These are phyloP conservation scores for Afroboletus lepidellus DNA, from an alignment of 1,284 basidiomycete genomes.

Conservation along the genomic window DNA sequence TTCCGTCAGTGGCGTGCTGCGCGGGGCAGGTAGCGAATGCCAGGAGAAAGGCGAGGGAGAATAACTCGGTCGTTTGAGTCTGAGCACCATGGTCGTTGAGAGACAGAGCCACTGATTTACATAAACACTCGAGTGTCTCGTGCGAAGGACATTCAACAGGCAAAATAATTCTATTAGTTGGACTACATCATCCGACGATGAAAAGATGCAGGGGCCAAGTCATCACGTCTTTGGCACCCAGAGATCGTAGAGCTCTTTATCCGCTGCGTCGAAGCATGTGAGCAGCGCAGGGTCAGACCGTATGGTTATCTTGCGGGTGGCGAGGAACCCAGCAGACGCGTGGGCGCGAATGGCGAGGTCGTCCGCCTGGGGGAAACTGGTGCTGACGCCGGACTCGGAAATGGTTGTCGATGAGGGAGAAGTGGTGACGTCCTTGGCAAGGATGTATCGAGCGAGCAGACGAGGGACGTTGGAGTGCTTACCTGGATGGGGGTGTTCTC, in stretches of 20 bases:
- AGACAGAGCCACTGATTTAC: not conserved
- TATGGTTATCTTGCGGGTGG: constrained; percentile 45
- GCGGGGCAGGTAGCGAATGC: constrained; percentile 44
- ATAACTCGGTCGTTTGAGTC: constrained; percentile 50
- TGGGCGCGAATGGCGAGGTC: constrained; percentile 23
- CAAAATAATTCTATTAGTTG: not conserved
- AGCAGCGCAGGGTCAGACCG: constrained; percentile 62
- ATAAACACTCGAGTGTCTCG: not conserved
- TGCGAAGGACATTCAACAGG: too few relatives aligned
- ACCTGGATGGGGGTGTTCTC: constrained; percentile 17
- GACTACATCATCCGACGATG: not conserved
- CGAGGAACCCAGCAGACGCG: constrained; percentile 27
- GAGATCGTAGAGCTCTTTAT: constrained; percentile 70
- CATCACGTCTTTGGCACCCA: constrained; percentile 56
- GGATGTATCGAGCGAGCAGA: not conserved
- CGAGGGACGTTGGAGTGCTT: not conserved
- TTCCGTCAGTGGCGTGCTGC: constrained; percentile 24
- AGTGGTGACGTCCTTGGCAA: constrained; percentile 14
- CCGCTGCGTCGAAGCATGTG: constrained; percentile 69
- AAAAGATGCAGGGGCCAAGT: not conserved
- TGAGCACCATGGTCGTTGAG: constrained; percentile 47
- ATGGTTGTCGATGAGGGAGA: constrained; percentile 36
- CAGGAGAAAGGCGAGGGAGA: constrained; percentile 60
- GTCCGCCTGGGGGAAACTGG: constrained; percentile 22
- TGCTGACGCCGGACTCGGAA: constrained; percentile 29